These are phyloP conservation scores for Colletotrichum sp. DNA, from an alignment of 2,329 filamentous ascomycete species.

Conservation along the genomic window DNA sequence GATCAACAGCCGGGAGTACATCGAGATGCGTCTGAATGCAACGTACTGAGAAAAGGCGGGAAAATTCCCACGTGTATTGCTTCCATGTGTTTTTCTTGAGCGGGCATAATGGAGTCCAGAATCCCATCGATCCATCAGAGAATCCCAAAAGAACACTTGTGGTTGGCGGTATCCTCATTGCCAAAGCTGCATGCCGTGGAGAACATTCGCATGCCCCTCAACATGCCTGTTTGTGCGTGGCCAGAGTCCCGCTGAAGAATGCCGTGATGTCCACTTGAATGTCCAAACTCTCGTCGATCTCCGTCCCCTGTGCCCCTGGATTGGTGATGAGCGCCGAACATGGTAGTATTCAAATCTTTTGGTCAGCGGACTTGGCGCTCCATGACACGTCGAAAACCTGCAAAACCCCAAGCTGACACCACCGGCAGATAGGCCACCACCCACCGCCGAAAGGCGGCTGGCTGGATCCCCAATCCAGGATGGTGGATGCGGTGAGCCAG, in stretches of 20 bases:
- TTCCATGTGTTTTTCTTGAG: neutral
- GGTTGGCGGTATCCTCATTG: neutral
- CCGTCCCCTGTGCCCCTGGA: neutral
- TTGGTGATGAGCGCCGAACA: neutral
- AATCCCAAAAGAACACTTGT: neutral
- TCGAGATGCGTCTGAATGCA: slow-evolving; percentile 30
- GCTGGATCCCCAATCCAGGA: neutral
- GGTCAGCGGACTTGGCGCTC: neutral
- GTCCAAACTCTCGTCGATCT: neutral
- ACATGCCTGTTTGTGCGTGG: neutral
- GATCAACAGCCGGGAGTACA: slow-evolving; percentile 31
- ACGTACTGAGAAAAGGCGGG: slow-evolving; percentile 12
- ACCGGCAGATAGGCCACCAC: neutral
- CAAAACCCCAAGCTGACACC: neutral
- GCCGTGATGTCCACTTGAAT: neutral
- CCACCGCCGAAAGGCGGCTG: neutral
- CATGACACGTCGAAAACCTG: neutral
- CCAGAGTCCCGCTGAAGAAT: neutral
- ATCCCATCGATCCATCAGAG: neutral
- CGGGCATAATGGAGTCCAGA: neutral
- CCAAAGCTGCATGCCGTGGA: neutral
- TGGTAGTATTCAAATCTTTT: neutral
- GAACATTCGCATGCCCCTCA: neutral
- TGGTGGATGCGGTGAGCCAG: slow-evolving; percentile 11
- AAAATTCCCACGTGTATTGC: neutral